Base-by-base conservation (phyloP, 1,139 yeast genomes). In the Neolecta irregularis region DNA sequence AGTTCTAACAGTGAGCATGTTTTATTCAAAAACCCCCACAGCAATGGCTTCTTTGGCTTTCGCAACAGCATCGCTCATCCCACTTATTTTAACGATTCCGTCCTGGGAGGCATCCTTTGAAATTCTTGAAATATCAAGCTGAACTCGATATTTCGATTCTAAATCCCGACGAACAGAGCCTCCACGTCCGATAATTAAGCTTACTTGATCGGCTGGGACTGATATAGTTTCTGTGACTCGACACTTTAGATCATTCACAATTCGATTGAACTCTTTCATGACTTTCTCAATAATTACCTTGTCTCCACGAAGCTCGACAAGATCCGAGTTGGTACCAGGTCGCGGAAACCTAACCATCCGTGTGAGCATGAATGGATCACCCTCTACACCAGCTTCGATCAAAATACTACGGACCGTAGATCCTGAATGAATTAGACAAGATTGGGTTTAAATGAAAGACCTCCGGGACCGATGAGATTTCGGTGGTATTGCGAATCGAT, bases 401-500 rank as follows among this genome's bases (percentile, higher is more conserved):
- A 85, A 71, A 40, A 88, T 77, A 37, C 74, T 79, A 48, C 76
- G 72, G 63, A 79, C 71, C 25, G 66, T 69, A 24, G 75, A 63
- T 38, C 95, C n/a, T n/a, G n/a, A n/a, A n/a, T n/a, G n/a, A n/a
- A n/a, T n/a, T n/a, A n/a, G n/a, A n/a, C n/a, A n/a, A n/a, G n/a
- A n/a, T n/a, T n/a, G n/a, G n/a, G n/a, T n/a, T n/a, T n/a, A n/a
- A n/a, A n/a, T n/a, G n/a, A n/a, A n/a, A n/a, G n/a, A n/a, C n/a
- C 95, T 42, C 74, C 74, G 39, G 74, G 69, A 30, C 98, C 98
- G 48, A 85, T 72, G 48, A 88, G 64, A 43, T 67, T 69, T 51
- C 75, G 76, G 56, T 78, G 91, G 61, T 72, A 76, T 54, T 77
- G 72, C 38, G 80, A 76, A 48, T 78, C 77, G 41, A 91, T 83